Evolutionary conservation across 306 rosid genomes (phyloP), one percentile per base, ranked within the genome.

Genomic region (Dalbergia cultrata): DNA sequence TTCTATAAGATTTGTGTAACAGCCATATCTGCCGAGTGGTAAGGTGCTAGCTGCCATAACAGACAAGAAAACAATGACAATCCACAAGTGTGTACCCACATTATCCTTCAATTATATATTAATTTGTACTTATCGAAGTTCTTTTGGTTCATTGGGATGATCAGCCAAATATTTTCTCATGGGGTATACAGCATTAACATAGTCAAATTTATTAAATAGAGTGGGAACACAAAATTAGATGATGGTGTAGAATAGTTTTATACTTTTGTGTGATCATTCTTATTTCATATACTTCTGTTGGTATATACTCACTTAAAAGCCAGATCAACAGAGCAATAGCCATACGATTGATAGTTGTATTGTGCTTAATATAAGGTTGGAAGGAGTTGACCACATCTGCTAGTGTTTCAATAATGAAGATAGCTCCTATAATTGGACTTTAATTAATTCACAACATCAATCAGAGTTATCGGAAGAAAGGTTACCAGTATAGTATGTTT

Each of bases 51-150:
- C 57, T 50, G 57, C 57, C n/a, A 41, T 66, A 16, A 66, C 50
- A 17, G 34, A 66, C 52, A 63, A 34, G 68, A 66, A 66, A 66
- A 65, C 13, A 16, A 62, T 13, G 52, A n/a, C 26, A 54, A 37
- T 61, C 17, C 67, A 59, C 26, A 59, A 47, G 53, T 9, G n/a
- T 11, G 53, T 12, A 47, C 13, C 53, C n/a, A 50, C 57, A 61
- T 22, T 61, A 61, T 5, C 67, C 43, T 61, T 60, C 9, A 26
- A 61, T 1, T 61, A 61, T 61, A 33, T 14, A 31, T 61, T 12
- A 26, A 26, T 61, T 31, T 61, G 67, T 13, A 22, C 39, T 61
- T 33, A 26, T 5, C n/a, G 7, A 5, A 50, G 18, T 50, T 26
- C 17, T 61, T 61, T 61, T 61, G 37, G 17, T 33, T 61, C 67